phyloP scores from a whole-genome alignment of 495 filamentous ascomycete genomes.

The Penicillium parvum region DNA sequence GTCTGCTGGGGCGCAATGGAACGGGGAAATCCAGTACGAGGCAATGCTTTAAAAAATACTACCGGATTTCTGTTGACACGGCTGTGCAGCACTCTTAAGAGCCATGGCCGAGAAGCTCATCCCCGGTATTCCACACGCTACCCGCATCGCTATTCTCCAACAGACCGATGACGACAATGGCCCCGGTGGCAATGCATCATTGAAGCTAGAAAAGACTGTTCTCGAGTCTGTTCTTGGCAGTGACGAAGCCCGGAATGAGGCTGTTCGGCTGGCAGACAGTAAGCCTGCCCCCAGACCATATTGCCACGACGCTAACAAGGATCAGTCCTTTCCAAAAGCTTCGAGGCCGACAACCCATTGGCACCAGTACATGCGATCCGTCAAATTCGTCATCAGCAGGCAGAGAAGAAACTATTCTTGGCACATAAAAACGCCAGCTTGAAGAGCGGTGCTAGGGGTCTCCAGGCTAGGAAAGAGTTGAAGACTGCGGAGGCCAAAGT shows the following conservation, averaged over 20 bases:
- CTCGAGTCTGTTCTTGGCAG: constrained; percentile 64
- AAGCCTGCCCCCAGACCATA: constrained; percentile 8
- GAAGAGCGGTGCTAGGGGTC: constrained; percentile 66
- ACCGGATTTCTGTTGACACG: neutral
- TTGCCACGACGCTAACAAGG: neutral
- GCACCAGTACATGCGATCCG: constrained; percentile 57
- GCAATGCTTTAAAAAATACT: neutral
- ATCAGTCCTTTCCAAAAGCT: constrained; percentile 40
- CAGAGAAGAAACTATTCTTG: constrained; percentile 58
- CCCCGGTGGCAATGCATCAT: constrained; percentile 7
- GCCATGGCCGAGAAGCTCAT: constrained; percentile 75
- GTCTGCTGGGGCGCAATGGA: constrained; percentile 72
- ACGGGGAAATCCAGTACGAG: constrained; percentile 72
- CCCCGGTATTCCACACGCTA: constrained; percentile 67
- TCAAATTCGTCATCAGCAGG: constrained; percentile 53
- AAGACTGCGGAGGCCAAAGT: constrained; percentile 59
- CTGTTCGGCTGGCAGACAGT: constrained; percentile 55
- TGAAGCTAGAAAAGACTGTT: constrained; percentile 39
- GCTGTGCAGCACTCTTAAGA: constrained; percentile 55
- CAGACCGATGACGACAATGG: constrained; percentile 52
- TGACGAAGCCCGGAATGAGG: constrained; percentile 56
- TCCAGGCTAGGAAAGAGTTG: constrained; percentile 67
- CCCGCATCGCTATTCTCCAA: constrained; percentile 65
- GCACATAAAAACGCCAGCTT: constrained; percentile 67
- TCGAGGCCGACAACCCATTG: constrained; percentile 47